A percentile compares a stretch with the other conserved stretches of the same genome.
These are phyloP conservation scores for Ambrosia trifida DNA, from an alignment of 129 eudicot species.

Conservation along the genomic window DNA sequence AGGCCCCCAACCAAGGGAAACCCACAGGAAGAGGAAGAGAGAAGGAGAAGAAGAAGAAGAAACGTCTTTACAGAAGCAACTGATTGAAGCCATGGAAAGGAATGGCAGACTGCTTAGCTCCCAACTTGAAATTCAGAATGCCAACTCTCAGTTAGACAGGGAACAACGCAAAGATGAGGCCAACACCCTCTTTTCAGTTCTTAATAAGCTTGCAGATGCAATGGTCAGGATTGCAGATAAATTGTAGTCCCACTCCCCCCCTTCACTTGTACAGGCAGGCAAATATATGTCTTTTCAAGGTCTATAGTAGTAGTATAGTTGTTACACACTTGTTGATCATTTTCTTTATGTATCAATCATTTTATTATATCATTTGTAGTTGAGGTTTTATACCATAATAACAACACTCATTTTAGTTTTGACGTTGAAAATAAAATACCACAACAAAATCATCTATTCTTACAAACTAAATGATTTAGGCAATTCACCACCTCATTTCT, in stretches of 20 bases:
- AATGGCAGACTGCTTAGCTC: slow-evolving; percentile 65
- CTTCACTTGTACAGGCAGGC: slow-evolving; percentile 21
- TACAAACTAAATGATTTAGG: too few relatives aligned
- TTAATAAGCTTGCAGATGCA: slow-evolving; percentile 87
- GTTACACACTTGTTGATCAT: slow-evolving; percentile 15
- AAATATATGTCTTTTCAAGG: too few relatives aligned
- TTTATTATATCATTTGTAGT: neutral
- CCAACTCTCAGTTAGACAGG: slow-evolving; percentile 60
- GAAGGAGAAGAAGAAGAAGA: slow-evolving; percentile 25
- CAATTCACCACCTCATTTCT: slow-evolving; percentile 6
- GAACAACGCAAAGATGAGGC: slow-evolving; percentile 70
- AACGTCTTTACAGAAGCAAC: slow-evolving; percentile 38
- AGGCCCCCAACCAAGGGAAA: slow-evolving; percentile 47
- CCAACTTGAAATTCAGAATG: slow-evolving; percentile 79
- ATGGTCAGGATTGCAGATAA: slow-evolving; percentile 90
- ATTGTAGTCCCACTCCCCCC: slow-evolving; percentile 41
- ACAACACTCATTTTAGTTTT: neutral
- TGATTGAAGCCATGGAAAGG: slow-evolving; percentile 69
- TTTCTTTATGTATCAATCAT: slow-evolving; percentile 13
- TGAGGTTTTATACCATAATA: slow-evolving; percentile 24
- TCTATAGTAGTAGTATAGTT: too few relatives aligned
- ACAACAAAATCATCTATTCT: too few relatives aligned
- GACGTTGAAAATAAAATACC: too few relatives aligned
- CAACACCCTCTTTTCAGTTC: slow-evolving; percentile 59
- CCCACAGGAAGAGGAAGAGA: slow-evolving; percentile 65